phyloP scores from a whole-genome alignment of 345 rosid genomes.

The Syzygium aqueum region DNA sequence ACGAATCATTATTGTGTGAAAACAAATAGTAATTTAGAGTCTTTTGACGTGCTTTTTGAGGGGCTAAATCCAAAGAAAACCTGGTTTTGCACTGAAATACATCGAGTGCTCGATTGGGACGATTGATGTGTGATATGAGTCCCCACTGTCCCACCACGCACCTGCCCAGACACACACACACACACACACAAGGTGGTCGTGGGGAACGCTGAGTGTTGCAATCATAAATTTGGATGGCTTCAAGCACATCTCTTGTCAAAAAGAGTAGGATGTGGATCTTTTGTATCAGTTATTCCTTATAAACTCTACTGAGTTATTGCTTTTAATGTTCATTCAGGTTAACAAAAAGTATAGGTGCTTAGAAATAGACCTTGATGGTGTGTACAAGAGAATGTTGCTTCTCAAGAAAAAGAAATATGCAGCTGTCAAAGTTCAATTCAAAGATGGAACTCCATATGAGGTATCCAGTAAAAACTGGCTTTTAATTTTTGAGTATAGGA shows the following conservation, averaged over 20 bases:
- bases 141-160: not conserved
- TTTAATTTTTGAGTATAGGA: not conserved
- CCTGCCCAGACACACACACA: not conserved
- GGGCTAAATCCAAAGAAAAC: not conserved
- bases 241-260: not conserved
- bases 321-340: conserved; percentile 41
- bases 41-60: not conserved
- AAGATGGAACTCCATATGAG: conserved; percentile 72
- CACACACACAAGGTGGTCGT: not conserved
- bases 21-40: not conserved
- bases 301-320: not conserved
- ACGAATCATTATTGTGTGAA: not conserved
- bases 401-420: conserved; percentile 99
- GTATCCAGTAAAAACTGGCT: conserved; percentile 18
- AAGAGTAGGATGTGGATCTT: not conserved
- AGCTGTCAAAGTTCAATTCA: conserved; percentile 80
- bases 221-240: not conserved
- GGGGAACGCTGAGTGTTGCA: not conserved
- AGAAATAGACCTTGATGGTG: conserved; percentile 93
- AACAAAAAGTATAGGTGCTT: conserved; percentile 87
- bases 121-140: not conserved
- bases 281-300: not conserved
- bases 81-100: not conserved
- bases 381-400: conserved; percentile 96
- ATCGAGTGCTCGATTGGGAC: not conserved